Conservation (phyloP, 1,284 basidiomycete genomes). For the Crepidotus sp. region DNA sequence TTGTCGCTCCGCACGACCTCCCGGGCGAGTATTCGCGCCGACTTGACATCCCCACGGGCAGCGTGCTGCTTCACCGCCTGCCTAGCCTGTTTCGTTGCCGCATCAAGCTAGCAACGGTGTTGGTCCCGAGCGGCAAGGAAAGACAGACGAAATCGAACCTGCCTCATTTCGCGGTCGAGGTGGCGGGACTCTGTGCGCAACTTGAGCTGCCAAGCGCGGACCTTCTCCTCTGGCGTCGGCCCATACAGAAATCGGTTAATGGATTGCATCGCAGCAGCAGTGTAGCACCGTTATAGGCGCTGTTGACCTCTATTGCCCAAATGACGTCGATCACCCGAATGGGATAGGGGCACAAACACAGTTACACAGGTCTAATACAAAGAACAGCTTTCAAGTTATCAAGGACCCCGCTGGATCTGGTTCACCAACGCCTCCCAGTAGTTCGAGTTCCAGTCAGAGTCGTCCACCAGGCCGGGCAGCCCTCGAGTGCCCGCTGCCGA, state of each 20-base stretch:
- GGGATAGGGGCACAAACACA: constrained; percentile 2
- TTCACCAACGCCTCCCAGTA: constrained; percentile 78
- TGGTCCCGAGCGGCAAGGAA: constrained; percentile 7
- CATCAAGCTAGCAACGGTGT: constrained; percentile 57
- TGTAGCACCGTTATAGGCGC: constrained; percentile 5
- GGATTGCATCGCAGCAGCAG: constrained; percentile 56
- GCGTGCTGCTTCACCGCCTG: constrained; percentile 85
- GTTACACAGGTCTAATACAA: neutral
- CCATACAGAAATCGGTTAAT: constrained; percentile 91
- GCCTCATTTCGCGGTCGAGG: constrained; percentile 87
- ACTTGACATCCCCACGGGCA: constrained; percentile 86
- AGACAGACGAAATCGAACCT: constrained; percentile 49
- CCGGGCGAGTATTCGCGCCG: constrained; percentile 82
- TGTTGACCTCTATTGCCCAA: neutral
- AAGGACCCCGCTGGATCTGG: constrained; percentile 55
- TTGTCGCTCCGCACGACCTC: constrained; percentile 95
- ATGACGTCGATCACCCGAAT: neutral
- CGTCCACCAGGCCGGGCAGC: constrained; percentile 35
- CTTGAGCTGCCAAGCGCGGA: constrained; percentile 82
- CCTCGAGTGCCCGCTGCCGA: constrained; percentile 30
- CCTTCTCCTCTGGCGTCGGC: constrained; percentile 87
- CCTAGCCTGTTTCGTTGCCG: constrained; percentile 75
- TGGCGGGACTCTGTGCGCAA: constrained; percentile 72
- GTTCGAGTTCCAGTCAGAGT: constrained; percentile 59
- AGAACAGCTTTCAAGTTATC: no score